These are phyloP conservation scores for Gremmenia infestans DNA, from an alignment of 2,329 filamentous ascomycete genomes.

Conservation along the genomic window DNA sequence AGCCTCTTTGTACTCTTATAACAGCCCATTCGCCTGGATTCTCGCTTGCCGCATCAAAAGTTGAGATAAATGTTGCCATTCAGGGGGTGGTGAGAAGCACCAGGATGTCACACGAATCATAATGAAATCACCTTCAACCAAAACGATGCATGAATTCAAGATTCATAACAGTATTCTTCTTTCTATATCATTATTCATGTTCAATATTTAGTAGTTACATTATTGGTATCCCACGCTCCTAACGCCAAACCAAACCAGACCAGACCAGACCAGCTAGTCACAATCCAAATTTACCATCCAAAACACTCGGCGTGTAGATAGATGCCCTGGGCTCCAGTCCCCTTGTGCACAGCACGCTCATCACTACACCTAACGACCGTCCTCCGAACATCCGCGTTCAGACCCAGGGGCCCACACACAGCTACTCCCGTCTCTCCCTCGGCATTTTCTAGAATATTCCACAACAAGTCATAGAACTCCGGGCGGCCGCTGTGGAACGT, in stretches of 20 bases:
- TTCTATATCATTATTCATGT: too few relatives aligned
- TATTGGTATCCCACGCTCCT: too few relatives aligned
- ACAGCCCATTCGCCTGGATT: too few relatives aligned
- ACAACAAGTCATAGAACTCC: conserved; percentile 47
- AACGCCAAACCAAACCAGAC: neutral
- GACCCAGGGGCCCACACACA: conserved; percentile 53
- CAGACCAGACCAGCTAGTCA: neutral
- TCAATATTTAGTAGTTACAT: too few relatives aligned
- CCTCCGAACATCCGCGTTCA: conserved; percentile 49
- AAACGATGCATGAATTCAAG: too few relatives aligned
- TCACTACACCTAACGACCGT: conserved; percentile 52
- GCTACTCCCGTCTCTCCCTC: conserved; percentile 58
- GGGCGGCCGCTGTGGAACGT: conserved; percentile 35
- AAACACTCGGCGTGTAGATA: conserved; percentile 58
- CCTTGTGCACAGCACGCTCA: conserved; percentile 59
- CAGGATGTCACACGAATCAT: too few relatives aligned
- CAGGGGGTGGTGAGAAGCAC: too few relatives aligned
- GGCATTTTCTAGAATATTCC: conserved; percentile 49
- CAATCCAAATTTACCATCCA: conserved; percentile 30
- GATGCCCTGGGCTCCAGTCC: conserved; percentile 59
- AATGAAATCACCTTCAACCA: too few relatives aligned
- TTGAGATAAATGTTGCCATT: too few relatives aligned
- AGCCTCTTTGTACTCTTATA: too few relatives aligned
- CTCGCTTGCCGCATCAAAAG: too few relatives aligned
- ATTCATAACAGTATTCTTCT: too few relatives aligned